Conservation (phyloP, 1,284 basidiomycete species). For the Puccinia triticina region DNA sequence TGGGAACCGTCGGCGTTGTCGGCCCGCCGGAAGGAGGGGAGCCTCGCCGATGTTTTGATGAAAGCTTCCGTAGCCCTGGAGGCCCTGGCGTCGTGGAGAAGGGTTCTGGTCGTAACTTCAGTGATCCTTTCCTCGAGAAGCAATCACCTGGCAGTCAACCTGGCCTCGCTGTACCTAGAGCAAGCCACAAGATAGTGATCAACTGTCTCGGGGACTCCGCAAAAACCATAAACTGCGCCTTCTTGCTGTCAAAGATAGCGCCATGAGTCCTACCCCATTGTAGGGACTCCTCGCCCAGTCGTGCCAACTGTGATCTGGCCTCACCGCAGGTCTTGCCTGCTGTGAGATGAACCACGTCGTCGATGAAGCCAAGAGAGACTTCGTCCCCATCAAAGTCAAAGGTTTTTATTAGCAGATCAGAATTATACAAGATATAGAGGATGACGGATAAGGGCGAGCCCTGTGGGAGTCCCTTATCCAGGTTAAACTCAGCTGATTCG, state of each 20-base stretch:
- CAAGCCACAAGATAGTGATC: not conserved
- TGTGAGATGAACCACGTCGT: slow-evolving; percentile 21
- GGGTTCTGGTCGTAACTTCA: not conserved
- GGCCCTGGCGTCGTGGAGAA: not conserved
- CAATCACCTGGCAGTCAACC: not conserved
- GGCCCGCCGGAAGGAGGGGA: not conserved
- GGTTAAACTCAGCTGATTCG: too few species aligned
- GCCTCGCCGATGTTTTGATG: too few species aligned
- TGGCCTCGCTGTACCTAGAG: not conserved
- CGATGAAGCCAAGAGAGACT: too few species aligned
- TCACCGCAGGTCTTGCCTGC: not conserved
- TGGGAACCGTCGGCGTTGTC: too few species aligned
- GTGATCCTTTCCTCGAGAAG: not conserved
- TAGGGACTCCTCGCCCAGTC: not conserved
- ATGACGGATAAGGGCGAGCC: too few species aligned
- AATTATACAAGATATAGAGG: too few species aligned
- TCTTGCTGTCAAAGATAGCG: slow-evolving; percentile 13
- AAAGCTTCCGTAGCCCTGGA: too few species aligned
- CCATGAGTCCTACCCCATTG: slow-evolving; percentile 7
- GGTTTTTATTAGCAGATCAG: too few species aligned
- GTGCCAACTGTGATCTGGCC: not conserved
- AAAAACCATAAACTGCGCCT: not conserved
- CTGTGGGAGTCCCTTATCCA: too few species aligned
- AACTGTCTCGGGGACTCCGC: too few species aligned
- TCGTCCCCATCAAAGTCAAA: too few species aligned